Evolutionary conservation across 2,329 filamentous ascomycete genomes (phyloP).

Genomic region (Fusarium sp.): DNA sequence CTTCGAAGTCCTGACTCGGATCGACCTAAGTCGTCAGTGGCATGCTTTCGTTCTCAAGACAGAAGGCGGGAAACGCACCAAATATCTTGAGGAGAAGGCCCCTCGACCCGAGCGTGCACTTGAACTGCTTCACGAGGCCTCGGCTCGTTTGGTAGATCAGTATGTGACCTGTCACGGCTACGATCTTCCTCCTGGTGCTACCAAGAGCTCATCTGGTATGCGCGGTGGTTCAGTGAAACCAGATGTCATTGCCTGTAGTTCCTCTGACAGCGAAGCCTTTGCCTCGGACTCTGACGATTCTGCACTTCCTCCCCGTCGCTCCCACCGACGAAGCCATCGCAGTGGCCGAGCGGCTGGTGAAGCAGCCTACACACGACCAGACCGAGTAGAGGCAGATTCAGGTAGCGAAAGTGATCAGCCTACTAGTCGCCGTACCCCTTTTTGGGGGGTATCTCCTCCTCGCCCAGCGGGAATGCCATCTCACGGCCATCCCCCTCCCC

Average conservation of each 20-base stretch:
- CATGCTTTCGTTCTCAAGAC: slow-evolving; percentile 41
- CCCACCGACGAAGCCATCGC: slow-evolving; percentile 20
- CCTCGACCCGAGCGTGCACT: slow-evolving; percentile 47
- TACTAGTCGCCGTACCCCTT: slow-evolving; percentile 1
- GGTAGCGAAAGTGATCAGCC: slow-evolving; percentile 11
- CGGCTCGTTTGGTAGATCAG: slow-evolving; percentile 50
- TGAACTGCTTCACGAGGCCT: slow-evolving; percentile 50
- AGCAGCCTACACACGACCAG: slow-evolving; percentile 14
- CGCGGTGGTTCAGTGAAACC: slow-evolving; percentile 20
- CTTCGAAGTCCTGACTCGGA: slow-evolving; percentile 39
- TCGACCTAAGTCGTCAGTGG: slow-evolving; percentile 40
- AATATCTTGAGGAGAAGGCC: slow-evolving; percentile 47
- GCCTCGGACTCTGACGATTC: slow-evolving; percentile 39
- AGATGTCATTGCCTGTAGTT: slow-evolving; percentile 35
- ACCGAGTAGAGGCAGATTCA: slow-evolving; percentile 13
- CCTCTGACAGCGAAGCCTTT: slow-evolving; percentile 34
- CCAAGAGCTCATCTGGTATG: slow-evolving; percentile 10
- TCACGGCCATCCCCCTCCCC: not conserved
- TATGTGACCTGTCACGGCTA: slow-evolving; percentile 49
- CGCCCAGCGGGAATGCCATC: slow-evolving; percentile 9
- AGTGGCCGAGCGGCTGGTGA: slow-evolving; percentile 18
- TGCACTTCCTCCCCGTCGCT: slow-evolving; percentile 10
- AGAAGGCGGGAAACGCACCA: slow-evolving; percentile 39
- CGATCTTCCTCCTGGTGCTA: slow-evolving; percentile 30
- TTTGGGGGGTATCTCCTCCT: slow-evolving; percentile 10